Conservation (phyloP, 2,329 filamentous ascomycete genomes). For the Paraconiothyrium brasiliense region DNA sequence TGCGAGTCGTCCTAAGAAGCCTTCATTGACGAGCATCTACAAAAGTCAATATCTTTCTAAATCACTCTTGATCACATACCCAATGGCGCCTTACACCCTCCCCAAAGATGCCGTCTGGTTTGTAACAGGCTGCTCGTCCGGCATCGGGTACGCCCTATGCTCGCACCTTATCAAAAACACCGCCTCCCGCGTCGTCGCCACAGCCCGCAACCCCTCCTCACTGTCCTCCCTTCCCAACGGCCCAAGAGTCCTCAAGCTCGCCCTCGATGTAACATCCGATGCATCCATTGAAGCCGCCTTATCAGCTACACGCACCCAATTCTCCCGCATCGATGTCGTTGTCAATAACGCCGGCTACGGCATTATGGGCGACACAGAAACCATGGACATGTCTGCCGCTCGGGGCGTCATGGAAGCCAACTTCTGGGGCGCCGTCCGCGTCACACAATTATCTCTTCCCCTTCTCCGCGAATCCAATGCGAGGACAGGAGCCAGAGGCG, state of each 20-base stretch:
- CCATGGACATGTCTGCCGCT: constrained; percentile 44
- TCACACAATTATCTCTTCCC: constrained; percentile 51
- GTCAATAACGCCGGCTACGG: constrained; percentile 58
- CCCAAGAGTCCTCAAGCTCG: constrained; percentile 56
- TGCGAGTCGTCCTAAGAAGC: not conserved
- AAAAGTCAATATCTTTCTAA: not conserved
- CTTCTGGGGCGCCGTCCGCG: constrained; percentile 55
- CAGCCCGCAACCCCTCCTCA: constrained; percentile 56
- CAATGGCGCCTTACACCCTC: constrained; percentile 26
- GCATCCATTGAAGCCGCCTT: constrained; percentile 51
- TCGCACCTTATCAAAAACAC: constrained; percentile 50
- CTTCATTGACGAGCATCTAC: not conserved
- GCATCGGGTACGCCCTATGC: constrained; percentile 57
- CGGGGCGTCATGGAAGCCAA: constrained; percentile 54
- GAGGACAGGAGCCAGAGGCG: constrained; percentile 26
- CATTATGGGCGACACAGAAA: constrained; percentile 45
- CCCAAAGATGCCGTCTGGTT: constrained; percentile 27
- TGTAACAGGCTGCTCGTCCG: constrained; percentile 58
- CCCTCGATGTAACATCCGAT: constrained; percentile 59
- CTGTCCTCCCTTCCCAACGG: constrained; percentile 55
- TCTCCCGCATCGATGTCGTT: constrained; percentile 68
- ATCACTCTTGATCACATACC: not conserved
- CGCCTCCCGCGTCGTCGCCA: constrained; percentile 57
- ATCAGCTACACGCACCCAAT: constrained; percentile 69
- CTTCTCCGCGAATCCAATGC: constrained; percentile 51